Evolutionary conservation across 1,284 basidiomycete species (phyloP), one percentile per base, ranked within the genome.

Genomic region (Boletellus sp.): DNA sequence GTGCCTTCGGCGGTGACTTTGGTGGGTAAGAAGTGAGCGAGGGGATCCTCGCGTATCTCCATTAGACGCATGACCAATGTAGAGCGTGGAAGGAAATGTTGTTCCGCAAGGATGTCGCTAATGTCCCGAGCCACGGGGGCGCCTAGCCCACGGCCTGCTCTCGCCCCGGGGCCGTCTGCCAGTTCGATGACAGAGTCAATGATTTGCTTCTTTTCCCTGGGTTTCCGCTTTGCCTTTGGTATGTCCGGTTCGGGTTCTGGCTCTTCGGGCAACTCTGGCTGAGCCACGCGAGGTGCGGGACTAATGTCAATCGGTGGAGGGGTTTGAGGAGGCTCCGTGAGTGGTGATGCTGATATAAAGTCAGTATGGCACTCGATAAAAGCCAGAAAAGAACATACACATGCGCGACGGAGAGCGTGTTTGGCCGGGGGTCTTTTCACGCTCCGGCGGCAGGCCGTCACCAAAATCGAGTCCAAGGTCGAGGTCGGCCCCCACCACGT

Each of bases 111-210:
- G 52, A 94, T 94, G 43, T 77, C 77, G 42, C 81, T 82, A 53
- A 87, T 78, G 64, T 91, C 85, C 57, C 77, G 73, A 22, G 77
- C 73, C 32, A 79, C 73, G 21, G 78, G 75, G 11, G 78, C 75
- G 34, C 77, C 82, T 7, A 80, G 69, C 14, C 77, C 79, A 23
- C 64, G 63, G 21, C 71, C 74, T 16, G 72, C 73, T 49, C 78
- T 76, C 19, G 78, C 78, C 25, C 81, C 82, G 14, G 80, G 79
- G 2, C 82, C 83, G 48, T 86, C 82, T n/a, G 78, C 73, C 22
- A 94, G 77, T 68, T 95, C 92, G 3, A 88, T 92, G 36, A 91
- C 80, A 11, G 80, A 76, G 64, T 95, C 84, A 47, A 90, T 84
- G 49, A 91, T 88, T 57, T 86, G 86, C 60, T 84, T 89, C 73